Conservation (phyloP, 139 green algal genomes). For the Spirogloea muscicola region DNA sequence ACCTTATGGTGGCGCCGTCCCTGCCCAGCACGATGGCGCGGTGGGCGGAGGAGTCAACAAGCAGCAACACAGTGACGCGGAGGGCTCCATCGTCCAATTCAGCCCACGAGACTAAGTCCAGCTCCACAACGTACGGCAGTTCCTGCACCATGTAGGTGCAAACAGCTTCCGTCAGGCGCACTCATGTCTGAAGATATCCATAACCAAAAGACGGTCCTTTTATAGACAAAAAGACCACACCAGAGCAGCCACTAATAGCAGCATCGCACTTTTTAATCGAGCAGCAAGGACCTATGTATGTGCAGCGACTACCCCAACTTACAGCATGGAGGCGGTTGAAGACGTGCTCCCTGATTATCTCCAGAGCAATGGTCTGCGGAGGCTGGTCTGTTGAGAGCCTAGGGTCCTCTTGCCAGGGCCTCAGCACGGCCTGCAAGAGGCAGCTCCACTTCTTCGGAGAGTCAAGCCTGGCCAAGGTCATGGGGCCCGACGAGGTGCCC, state of each 20-base stretch:
- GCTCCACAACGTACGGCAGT: constrained; percentile 31
- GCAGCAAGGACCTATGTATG: background rate
- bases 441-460: background rate
- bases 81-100: constrained; percentile 12
- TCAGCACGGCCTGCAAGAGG: constrained; percentile 29
- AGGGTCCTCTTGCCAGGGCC: constrained; percentile 30
- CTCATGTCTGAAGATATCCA: background rate
- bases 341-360: constrained; percentile 40
- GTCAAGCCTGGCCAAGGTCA: background rate
- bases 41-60: constrained; percentile 10
- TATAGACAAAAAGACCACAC: background rate
- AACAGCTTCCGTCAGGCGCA: background rate
- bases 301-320: constrained; percentile 2
- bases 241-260: background rate
- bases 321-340: constrained; percentile 39
- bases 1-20: constrained; percentile 16
- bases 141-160: constrained; percentile 7
- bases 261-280: constrained; percentile 1
- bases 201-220: background rate
- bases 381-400: constrained; percentile 5
- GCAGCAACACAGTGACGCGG: constrained; percentile 18
- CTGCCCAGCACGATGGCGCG: constrained; percentile 32
- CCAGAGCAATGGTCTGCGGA: constrained; percentile 13
- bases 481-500: background rate
- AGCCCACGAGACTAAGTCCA: background rate